These are phyloP conservation scores for Epichloe gansuensis DNA, from an alignment of 2,329 filamentous ascomycete genomes.

Conservation along the genomic window DNA sequence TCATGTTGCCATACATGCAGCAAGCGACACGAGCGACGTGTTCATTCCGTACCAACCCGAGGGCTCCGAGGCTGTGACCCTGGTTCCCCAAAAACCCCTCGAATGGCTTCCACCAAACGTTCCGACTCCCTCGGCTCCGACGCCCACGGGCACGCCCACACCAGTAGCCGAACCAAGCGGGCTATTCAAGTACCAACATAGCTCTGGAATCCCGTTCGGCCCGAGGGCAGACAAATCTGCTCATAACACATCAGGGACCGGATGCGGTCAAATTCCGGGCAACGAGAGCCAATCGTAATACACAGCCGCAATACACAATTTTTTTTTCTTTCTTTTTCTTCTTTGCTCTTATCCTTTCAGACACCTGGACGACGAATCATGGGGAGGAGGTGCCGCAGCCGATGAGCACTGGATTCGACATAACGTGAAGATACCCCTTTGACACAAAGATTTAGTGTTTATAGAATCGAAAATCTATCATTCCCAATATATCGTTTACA, in stretches of 20 bases:
- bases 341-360: too few species aligned
- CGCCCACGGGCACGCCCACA: slow-evolving; percentile 18
- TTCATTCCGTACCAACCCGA: slow-evolving; percentile 45
- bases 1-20: slow-evolving; percentile 15
- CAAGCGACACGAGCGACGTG: slow-evolving; percentile 20
- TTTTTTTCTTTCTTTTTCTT: too few species aligned
- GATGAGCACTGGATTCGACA: too few species aligned
- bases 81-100: slow-evolving; percentile 27
- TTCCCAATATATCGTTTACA: too few species aligned
- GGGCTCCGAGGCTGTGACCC: slow-evolving; percentile 30
- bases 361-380: too few species aligned
- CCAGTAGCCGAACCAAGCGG: slow-evolving; percentile 22
- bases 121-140: slow-evolving; percentile 21
- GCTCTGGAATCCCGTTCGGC: slow-evolving; percentile 36
- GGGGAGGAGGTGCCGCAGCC: too few species aligned
- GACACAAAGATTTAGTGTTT: too few species aligned
- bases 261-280: not conserved
- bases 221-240: slow-evolving; percentile 11
- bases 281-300: not conserved
- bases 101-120: slow-evolving; percentile 40
- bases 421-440: too few species aligned
- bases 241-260: not conserved
- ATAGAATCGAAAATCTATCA: too few species aligned
- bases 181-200: slow-evolving; percentile 22
- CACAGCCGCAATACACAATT: too few species aligned